Base-by-base conservation (phyloP, 2,329 filamentous ascomycete species). In the Leptoxyphium fumago region DNA sequence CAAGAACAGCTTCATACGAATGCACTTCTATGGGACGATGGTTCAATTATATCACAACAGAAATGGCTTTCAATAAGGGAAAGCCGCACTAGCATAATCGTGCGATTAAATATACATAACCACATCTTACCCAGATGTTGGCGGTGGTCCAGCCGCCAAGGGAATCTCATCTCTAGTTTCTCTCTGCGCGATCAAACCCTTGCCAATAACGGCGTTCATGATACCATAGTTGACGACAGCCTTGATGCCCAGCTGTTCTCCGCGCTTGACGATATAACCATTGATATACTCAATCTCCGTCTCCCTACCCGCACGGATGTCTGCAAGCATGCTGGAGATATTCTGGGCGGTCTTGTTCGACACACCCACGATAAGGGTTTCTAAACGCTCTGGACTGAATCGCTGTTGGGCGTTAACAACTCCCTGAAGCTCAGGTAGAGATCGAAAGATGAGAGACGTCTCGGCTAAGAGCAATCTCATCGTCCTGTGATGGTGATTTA, bases 261-360 rank as follows among this genome's bases (percentile, higher is more conserved):
- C 91, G 36, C 81, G 74, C 42, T 69, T 72, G 29, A 93, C 71
- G 47, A 98, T 82, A 65, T 89, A 98, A 1, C 88, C 89, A 59
- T 93, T 95, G 52, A 89, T 74, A 55, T 81, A 94, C 39, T 88
- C 77, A 36, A 95, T 75, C 55, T 94, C 86, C 0, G 84, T 86
- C 46, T 70, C 64, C 48, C 57, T 45, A 1, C 83, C 81, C 1
- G 64, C 60, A 10, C 75, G 65, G 10, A 88, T 67, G 54, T 81
- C 77, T 43, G 73, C 71, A 5, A 84, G 66, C 77, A 94, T 86
- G 15, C 69, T 73, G 54, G 77, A 84, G 5, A 71, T 66, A 42
- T 78, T 76, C 44, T 73, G 63, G 10, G 69, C 67, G 10, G 75
- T 79, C 41, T 64, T 68, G 28, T 66, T 56, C 17, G 74, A 69